phyloP scores from a whole-genome alignment of 176 grass and related monocot genomes.

The Carex littledalei region DNA sequence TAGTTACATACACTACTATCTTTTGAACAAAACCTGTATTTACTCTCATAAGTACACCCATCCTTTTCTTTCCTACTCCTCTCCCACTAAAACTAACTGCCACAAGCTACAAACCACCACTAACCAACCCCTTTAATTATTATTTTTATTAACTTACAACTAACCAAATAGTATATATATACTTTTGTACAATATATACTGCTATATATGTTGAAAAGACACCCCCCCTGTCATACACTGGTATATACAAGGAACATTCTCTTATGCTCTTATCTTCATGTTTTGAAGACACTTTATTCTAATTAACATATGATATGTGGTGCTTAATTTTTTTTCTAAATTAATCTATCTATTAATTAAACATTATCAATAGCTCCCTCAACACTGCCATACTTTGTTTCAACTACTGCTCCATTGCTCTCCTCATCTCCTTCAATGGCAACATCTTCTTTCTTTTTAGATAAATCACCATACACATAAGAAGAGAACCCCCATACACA shows the following conservation, averaged over 20 bases:
- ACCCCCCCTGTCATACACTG: not conserved
- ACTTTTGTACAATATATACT: not conserved
- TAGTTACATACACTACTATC: not conserved
- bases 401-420: conserved; percentile 29
- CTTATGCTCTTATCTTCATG: not conserved
- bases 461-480: conserved; percentile 76
- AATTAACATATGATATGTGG: not conserved
- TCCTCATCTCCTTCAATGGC: conserved; percentile 20
- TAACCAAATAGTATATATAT: not conserved
- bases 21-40: not conserved
- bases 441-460: conserved; percentile 25
- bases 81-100: conserved; percentile 21
- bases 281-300: too few relatives aligned
- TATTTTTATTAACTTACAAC: not conserved
- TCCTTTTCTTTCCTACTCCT: conserved; percentile 8
- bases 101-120: conserved; percentile 17
- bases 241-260: not conserved
- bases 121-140: not conserved
- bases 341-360: not conserved
- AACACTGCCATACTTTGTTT: not conserved
- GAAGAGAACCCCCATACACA: conserved; percentile 91
- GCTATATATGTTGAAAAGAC: too few relatives aligned
- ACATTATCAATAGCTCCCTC: not conserved
- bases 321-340: not conserved
- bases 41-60: conserved; percentile 10